These are phyloP conservation scores for Escovopsis sp. DNA, from an alignment of 2,329 filamentous ascomycete species.

Conservation along the genomic window DNA sequence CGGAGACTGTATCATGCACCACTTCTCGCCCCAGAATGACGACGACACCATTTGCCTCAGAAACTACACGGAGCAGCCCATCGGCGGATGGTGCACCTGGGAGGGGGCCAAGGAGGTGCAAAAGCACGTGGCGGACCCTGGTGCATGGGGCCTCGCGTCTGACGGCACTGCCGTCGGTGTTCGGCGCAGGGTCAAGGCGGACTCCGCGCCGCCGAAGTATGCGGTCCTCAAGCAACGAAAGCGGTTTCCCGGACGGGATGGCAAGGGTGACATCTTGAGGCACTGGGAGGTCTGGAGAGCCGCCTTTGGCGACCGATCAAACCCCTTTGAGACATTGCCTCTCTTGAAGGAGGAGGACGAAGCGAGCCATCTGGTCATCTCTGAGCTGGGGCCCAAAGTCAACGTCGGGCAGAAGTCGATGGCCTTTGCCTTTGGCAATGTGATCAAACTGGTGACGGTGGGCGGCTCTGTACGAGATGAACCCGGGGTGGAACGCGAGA, in stretches of 20 bases:
- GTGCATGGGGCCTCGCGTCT: slow-evolving; percentile 47
- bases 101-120: slow-evolving; percentile 34
- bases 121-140: slow-evolving; percentile 44
- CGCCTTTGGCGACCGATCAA: slow-evolving; percentile 28
- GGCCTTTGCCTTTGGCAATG: slow-evolving; percentile 57
- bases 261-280: slow-evolving; percentile 14
- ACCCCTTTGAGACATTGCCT: slow-evolving; percentile 30
- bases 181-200: slow-evolving; percentile 26
- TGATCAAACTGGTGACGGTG: slow-evolving; percentile 54
- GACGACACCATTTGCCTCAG: slow-evolving; percentile 42
- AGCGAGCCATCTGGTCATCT: slow-evolving; percentile 46
- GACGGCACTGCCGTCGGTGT: slow-evolving; percentile 50
- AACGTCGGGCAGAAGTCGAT: slow-evolving; percentile 49
- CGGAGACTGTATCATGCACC: slow-evolving; percentile 50
- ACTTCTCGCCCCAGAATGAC: slow-evolving; percentile 39
- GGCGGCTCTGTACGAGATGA: slow-evolving; percentile 50
- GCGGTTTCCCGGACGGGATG: slow-evolving; percentile 13
- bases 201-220: slow-evolving; percentile 6
- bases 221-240: slow-evolving; percentile 14
- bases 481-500: slow-evolving; percentile 16
- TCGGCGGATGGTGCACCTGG: slow-evolving; percentile 35
- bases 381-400: slow-evolving; percentile 48
- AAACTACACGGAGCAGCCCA: slow-evolving; percentile 21
- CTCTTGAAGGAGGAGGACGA: slow-evolving; percentile 27
- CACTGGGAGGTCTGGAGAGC: slow-evolving; percentile 43